phyloP scores from a whole-genome alignment of 305 asterid species.

The Solanum chacoense region DNA sequence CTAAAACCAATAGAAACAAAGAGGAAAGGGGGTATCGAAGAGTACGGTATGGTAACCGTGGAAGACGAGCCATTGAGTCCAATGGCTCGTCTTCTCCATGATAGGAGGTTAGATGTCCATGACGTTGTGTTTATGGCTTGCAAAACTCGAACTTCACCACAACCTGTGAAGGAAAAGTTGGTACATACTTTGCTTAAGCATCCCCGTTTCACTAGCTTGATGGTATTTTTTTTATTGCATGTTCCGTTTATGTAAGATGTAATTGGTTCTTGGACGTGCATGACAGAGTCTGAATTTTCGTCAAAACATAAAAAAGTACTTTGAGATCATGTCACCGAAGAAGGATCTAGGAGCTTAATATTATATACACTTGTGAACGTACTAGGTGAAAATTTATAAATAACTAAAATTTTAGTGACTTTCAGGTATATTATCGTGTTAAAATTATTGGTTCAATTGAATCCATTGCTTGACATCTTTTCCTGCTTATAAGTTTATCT shows the following conservation, averaged over 20 bases:
- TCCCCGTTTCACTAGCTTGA: conserved; percentile 28
- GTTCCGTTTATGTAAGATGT: not conserved
- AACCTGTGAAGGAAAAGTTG: conserved; percentile 9
- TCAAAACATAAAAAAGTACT: not conserved
- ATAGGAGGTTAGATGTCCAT: conserved; percentile 20
- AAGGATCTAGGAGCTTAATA: not conserved
- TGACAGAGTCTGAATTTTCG: not conserved
- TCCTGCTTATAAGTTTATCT: too few species aligned
- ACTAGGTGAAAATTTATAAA: not conserved
- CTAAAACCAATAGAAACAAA: conserved; percentile 8
- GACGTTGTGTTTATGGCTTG: conserved; percentile 11
- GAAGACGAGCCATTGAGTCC: conserved; percentile 32
- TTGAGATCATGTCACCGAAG: not conserved
- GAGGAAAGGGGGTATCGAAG: not conserved
- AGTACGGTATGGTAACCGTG: not conserved
- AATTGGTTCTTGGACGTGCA: not conserved
- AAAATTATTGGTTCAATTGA: not conserved
- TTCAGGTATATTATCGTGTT: not conserved
- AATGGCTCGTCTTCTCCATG: conserved; percentile 18
- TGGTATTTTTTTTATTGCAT: conserved; percentile 1
- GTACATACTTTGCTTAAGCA: conserved; percentile 20
- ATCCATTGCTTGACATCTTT: too few species aligned
- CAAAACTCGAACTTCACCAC: not conserved
- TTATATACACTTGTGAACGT: not conserved
- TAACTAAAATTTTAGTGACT: not conserved